phyloP scores from a whole-genome alignment of 108 stramenopile species.

The Pseudonitzschia pungens region DNA sequence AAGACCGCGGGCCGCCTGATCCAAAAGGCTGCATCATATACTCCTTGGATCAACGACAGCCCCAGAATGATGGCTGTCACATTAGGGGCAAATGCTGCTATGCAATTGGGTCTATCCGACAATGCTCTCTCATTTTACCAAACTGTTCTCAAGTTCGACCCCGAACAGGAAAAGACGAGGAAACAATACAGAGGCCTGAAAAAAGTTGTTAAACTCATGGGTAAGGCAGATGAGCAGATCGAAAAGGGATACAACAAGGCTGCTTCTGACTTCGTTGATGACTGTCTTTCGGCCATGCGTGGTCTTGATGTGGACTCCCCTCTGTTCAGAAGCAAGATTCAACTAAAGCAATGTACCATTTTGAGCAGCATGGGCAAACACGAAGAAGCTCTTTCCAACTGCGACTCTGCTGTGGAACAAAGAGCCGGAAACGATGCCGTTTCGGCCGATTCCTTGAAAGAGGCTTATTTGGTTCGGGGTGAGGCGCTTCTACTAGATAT shows the following conservation, averaged over 20 bases:
- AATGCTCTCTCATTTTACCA: constrained; percentile 60
- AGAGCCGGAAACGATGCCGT: constrained; percentile 32
- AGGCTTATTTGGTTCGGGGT: constrained; percentile 48
- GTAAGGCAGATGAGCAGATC: constrained; percentile 53
- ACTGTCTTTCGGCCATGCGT: constrained; percentile 53
- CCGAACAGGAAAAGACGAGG: constrained; percentile 50
- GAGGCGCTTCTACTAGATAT: constrained; percentile 55
- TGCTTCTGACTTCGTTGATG: constrained; percentile 45
- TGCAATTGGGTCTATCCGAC: constrained; percentile 57
- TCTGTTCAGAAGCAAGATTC: constrained; percentile 52
- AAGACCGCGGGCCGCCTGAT: constrained; percentile 47
- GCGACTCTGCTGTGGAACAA: constrained; percentile 51
- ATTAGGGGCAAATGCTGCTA: constrained; percentile 55
- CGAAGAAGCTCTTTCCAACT: constrained; percentile 51
- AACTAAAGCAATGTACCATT: constrained; percentile 57
- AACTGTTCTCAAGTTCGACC: constrained; percentile 60
- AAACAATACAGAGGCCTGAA: constrained; percentile 61
- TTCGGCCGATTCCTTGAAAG: constrained; percentile 35
- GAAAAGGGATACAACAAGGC: constrained; percentile 62
- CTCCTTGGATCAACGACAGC: constrained; percentile 45
- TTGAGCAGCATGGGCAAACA: constrained; percentile 51
- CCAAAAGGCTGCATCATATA: constrained; percentile 46
- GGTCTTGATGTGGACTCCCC: constrained; percentile 61
- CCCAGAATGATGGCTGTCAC: constrained; percentile 57
- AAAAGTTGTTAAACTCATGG: constrained; percentile 55